Percentiles rank a stretch among this genome's conserved stretches.
Conservation (phyloP, 108 stramenopile species). For the Skeletonema tropicum region DNA sequence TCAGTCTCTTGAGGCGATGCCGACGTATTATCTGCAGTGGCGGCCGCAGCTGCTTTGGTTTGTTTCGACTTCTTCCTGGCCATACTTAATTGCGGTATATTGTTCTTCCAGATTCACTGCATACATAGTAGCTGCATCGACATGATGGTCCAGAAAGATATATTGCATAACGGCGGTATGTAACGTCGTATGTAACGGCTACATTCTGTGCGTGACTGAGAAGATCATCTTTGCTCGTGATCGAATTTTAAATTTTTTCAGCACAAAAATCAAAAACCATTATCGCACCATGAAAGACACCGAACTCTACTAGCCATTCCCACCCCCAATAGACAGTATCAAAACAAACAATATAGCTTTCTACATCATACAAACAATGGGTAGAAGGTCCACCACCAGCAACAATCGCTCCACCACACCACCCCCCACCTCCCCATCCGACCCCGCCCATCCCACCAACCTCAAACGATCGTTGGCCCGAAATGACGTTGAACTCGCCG, state of each 20-base stretch:
- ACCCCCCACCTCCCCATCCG: slow-evolving; percentile 6
- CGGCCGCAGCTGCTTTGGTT: not conserved
- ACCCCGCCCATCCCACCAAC: slow-evolving; percentile 29
- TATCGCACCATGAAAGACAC: not conserved
- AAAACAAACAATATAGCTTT: too few species aligned
- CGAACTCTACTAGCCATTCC: not conserved
- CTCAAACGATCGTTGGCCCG: slow-evolving; percentile 29
- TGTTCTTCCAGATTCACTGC: not conserved
- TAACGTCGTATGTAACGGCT: too few species aligned
- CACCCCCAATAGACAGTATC: too few species aligned
- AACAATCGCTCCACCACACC: slow-evolving; percentile 16
- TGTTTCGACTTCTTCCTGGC: not conserved
- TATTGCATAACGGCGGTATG: too few species aligned
- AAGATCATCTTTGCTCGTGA: too few species aligned
- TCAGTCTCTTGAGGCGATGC: not conserved
- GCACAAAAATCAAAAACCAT: too few species aligned
- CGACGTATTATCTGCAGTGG: not conserved
- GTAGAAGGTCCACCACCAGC: not conserved
- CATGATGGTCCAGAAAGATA: too few species aligned
- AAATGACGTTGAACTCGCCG: slow-evolving; percentile 44
- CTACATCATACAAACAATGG: not conserved
- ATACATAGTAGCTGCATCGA: too few species aligned
- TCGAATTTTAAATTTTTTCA: too few species aligned
- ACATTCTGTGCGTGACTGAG: too few species aligned
- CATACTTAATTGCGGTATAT: not conserved